phyloP scores from a whole-genome alignment of 495 filamentous ascomycete species.

The Elaphomyces granulatus region DNA sequence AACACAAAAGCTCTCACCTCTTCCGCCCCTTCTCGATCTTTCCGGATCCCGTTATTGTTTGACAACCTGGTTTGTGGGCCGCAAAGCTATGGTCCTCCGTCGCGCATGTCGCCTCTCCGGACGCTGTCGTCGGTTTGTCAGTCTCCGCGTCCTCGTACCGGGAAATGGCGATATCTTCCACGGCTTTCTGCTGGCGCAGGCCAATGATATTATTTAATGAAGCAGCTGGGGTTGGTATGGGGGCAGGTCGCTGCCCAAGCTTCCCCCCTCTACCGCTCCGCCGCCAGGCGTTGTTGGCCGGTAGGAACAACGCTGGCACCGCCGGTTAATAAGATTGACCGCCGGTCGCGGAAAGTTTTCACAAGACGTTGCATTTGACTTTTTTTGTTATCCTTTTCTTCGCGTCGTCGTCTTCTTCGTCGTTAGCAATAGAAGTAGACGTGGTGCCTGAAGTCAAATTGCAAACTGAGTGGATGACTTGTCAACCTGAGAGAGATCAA shows the following conservation, averaged over 20 bases:
- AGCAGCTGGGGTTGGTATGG: constrained; percentile 8
- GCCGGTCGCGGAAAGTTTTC: too few relatives aligned
- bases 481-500: too few relatives aligned
- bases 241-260: constrained; percentile 5
- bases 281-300: constrained; percentile 18
- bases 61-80: constrained; percentile 21
- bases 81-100: constrained; percentile 28
- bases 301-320: constrained; percentile 16
- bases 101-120: constrained; percentile 17
- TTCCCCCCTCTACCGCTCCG: constrained; percentile 4
- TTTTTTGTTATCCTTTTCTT: constrained; percentile 1
- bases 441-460: too few relatives aligned
- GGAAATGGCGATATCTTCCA: constrained; percentile 12
- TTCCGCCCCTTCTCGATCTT: constrained; percentile 14
- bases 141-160: constrained; percentile 8
- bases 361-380: constrained; percentile 8
- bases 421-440: neutral
- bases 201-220: constrained; percentile 20
- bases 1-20: constrained; percentile 18
- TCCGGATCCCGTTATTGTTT: constrained; percentile 26
- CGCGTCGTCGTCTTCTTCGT: constrained; percentile 1
- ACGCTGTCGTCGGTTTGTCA: constrained; percentile 3
- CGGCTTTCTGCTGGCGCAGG: constrained; percentile 23
- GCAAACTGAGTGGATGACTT: too few relatives aligned
- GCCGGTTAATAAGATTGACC: constrained; percentile 16